Percentiles rank a stretch among this genome's conserved stretches.
These are phyloP conservation scores for Hanseniaspora gamundiae DNA, from an alignment of 1,139 yeast species.

Conservation along the genomic window DNA sequence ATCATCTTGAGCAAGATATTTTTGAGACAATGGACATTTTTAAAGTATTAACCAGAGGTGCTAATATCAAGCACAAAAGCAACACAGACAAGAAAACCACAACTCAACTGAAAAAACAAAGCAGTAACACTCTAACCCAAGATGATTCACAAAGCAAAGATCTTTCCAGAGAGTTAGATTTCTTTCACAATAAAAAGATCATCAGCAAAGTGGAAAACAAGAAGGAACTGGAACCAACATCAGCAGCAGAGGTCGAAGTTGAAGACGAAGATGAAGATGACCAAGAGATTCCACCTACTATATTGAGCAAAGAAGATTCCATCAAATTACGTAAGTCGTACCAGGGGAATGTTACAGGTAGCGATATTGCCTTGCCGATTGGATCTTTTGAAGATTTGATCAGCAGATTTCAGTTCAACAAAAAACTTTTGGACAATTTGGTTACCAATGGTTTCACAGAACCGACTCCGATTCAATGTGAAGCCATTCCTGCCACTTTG, in stretches of 20 bases:
- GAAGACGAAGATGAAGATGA: slow-evolving; percentile 16
- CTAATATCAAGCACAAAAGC: slow-evolving; percentile 40
- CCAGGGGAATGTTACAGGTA: slow-evolving; percentile 58
- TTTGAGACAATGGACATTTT: slow-evolving; percentile 80
- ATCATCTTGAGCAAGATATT: too few species aligned
- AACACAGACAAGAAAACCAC: slow-evolving; percentile 3
- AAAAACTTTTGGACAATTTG: slow-evolving; percentile 51
- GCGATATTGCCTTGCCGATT: slow-evolving; percentile 69
- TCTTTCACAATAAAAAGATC: slow-evolving; percentile 48
- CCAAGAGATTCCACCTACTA: slow-evolving; percentile 31
- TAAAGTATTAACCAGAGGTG: slow-evolving; percentile 75
- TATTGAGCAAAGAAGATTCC: slow-evolving; percentile 48
- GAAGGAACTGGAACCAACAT: slow-evolving; percentile 11
- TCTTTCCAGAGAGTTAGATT: slow-evolving; percentile 54
- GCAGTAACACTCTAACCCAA: slow-evolving; percentile 24
- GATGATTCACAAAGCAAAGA: slow-evolving; percentile 29
- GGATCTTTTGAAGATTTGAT: slow-evolving; percentile 78
- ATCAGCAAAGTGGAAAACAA: slow-evolving; percentile 17
- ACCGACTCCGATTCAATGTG: slow-evolving; percentile 90
- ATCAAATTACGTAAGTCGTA: slow-evolving; percentile 39
- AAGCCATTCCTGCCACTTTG: slow-evolving; percentile 61
- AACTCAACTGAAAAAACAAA: slow-evolving; percentile 5
- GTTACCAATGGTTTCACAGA: slow-evolving; percentile 58
- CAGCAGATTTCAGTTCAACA: slow-evolving; percentile 53
- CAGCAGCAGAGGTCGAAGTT: slow-evolving; percentile 18